Conservation (phyloP, 768 basidiomycete species). For the Lactarius akahatsu region DNA sequence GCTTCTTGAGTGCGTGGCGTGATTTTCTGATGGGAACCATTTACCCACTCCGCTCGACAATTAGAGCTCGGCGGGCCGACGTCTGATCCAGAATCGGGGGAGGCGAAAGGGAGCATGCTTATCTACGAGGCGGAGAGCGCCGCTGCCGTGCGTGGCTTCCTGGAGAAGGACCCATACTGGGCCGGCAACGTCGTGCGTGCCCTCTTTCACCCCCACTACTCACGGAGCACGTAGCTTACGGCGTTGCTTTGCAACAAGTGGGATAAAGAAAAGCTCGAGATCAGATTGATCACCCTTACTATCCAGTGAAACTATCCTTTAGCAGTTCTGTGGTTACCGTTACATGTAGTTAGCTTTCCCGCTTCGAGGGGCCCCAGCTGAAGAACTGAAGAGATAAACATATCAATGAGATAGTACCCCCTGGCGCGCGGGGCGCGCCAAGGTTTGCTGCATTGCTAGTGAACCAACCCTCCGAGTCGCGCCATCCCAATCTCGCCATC, state of each 20-base stretch:
- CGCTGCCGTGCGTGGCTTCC: constrained; percentile 43
- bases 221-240: background rate
- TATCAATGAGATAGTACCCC: too few species aligned
- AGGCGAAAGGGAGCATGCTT: constrained; percentile 60
- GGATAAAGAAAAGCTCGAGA: constrained; percentile 54
- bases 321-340: background rate
- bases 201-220: background rate
- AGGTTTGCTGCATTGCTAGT: too few species aligned
- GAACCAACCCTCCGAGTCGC: too few species aligned
- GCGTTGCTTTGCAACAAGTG: constrained; percentile 41
- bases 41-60: constrained; percentile 32
- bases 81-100: constrained; percentile 33
- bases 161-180: constrained; percentile 48
- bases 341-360: background rate
- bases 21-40: too few species aligned
- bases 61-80: constrained; percentile 8
- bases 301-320: too few species aligned
- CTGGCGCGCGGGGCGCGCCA: too few species aligned
- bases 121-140: constrained; percentile 54
- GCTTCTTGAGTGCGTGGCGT: constrained; percentile 29
- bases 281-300: constrained; percentile 29
- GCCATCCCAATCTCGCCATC: too few species aligned
- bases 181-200: constrained; percentile 40
- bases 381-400: too few species aligned
- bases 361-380: too few species aligned